Evolutionary conservation across 805 yeast genomes (phyloP).

Genomic region (Blastobotrys chiropterorum): DNA sequence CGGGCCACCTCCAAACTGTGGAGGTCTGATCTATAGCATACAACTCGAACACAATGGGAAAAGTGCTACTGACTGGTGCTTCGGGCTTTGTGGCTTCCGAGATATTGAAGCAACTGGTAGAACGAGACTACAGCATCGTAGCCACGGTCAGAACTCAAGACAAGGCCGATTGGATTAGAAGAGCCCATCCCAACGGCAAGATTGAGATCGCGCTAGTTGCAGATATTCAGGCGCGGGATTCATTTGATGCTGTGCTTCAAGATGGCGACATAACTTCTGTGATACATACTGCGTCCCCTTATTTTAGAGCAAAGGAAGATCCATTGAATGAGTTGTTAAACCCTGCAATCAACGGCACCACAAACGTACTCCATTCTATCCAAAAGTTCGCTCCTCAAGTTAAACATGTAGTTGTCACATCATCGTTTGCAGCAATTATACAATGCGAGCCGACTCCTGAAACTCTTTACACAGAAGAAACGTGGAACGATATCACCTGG

Average conservation of each 20-base stretch:
- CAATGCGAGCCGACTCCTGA: conserved; percentile 21
- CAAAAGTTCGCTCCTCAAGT: conserved; percentile 36
- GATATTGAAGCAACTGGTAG: conserved; percentile 28
- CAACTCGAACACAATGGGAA: too few relatives aligned
- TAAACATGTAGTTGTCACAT: conserved; percentile 41
- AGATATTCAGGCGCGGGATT: conserved; percentile 32
- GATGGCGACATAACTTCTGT: conserved; percentile 34
- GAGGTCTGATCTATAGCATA: too few relatives aligned
- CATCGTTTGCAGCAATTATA: conserved; percentile 47
- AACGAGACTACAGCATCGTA: conserved; percentile 37
- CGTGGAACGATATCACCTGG: conserved; percentile 35
- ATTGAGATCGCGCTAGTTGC: conserved; percentile 26
- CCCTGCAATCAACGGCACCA: conserved; percentile 46
- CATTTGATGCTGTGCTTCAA: conserved; percentile 44
- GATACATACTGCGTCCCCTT: conserved; percentile 39
- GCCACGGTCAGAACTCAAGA: conserved; percentile 42
- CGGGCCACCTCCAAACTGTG: too few relatives aligned
- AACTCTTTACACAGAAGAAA: conserved; percentile 27
- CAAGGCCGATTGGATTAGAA: conserved; percentile 24
- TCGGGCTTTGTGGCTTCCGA: conserved; percentile 22
- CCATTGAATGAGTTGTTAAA: conserved; percentile 36
- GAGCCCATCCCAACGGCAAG: conserved; percentile 4
- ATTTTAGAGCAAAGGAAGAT: conserved; percentile 31
- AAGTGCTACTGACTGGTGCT: conserved; percentile 22
- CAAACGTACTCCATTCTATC: conserved; percentile 37